Conservation (phyloP, 129 eudicot genomes). For the Chrysanthemum seticuspe region DNA sequence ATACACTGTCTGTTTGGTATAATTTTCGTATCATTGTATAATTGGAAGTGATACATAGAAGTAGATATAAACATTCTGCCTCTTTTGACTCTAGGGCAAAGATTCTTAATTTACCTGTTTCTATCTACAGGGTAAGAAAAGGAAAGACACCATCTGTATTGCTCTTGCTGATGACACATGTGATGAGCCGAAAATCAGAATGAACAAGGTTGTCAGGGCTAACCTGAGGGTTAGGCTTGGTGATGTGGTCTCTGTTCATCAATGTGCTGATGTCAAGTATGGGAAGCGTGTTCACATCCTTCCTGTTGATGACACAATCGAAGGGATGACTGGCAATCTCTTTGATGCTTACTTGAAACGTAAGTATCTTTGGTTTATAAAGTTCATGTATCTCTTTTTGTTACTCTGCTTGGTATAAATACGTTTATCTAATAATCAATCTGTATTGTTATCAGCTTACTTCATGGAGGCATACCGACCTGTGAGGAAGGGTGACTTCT, state of each 20-base stretch:
- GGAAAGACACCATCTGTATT: constrained; percentile 86
- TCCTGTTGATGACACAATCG: constrained; percentile 89
- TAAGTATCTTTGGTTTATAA: constrained; percentile 32
- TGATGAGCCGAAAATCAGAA: constrained; percentile 85
- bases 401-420: too few species aligned
- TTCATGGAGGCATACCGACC: constrained; percentile 93
- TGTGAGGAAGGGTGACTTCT: constrained; percentile 73
- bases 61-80: not conserved
- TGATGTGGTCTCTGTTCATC: constrained; percentile 93
- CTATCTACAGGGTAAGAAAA: constrained; percentile 76
- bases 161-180: constrained; percentile 96
- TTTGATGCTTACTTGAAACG: constrained; percentile 93
- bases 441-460: constrained; percentile 57
- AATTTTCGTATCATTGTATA: too few species aligned
- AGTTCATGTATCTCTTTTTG: too few species aligned
- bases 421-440: not conserved
- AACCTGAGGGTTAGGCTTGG: constrained; percentile 91
- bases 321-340: constrained; percentile 87
- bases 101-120: not conserved
- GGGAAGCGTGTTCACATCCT: constrained; percentile 97
- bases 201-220: constrained; percentile 86
- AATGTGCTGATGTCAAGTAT: constrained; percentile 86
- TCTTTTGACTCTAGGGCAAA: not conserved
- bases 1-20: not conserved
- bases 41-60: not conserved